Percentiles rank a stretch among this genome's conserved stretches.
These are phyloP conservation scores for Flaveria floridana DNA, from an alignment of 140 eudicot species.

Conservation along the genomic window DNA sequence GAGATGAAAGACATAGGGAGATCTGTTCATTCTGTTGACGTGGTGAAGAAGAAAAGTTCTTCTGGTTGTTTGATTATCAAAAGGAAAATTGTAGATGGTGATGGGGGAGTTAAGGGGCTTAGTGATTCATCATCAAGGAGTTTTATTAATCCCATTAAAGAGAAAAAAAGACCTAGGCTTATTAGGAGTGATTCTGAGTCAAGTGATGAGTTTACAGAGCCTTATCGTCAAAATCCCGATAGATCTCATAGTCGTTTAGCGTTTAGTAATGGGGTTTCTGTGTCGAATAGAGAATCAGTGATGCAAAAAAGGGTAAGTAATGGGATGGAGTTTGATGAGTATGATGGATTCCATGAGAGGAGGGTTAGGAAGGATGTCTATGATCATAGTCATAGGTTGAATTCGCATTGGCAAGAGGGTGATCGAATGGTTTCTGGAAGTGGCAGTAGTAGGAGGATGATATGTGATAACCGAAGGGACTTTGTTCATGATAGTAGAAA, in stretches of 20 bases:
- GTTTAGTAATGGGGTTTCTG: constrained; percentile 29
- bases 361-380: constrained; percentile 46
- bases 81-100: constrained; percentile 46
- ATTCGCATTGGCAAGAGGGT: constrained; percentile 38
- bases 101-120: constrained; percentile 49
- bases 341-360: constrained; percentile 57
- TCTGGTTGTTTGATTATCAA: constrained; percentile 90
- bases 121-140: constrained; percentile 42
- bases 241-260: constrained; percentile 33
- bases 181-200: constrained; percentile 51
- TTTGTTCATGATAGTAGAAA: constrained; percentile 41
- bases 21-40: constrained; percentile 54
- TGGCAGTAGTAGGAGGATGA: constrained; percentile 46
- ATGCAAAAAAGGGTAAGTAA: constrained; percentile 40
- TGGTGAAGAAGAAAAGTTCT: constrained; percentile 75
- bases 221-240: constrained; percentile 36
- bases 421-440: constrained; percentile 43
- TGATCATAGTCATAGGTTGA: constrained; percentile 45
- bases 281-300: constrained; percentile 40
- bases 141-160: constrained; percentile 30
- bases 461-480: constrained; percentile 45
- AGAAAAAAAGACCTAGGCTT: constrained; percentile 60
- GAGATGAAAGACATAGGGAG: constrained; percentile 56
- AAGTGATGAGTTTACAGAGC: constrained; percentile 68
- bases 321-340: constrained; percentile 59